phyloP scores from a whole-genome alignment of 495 filamentous ascomycete genomes.

The Staphylotrichum tortipilum region DNA sequence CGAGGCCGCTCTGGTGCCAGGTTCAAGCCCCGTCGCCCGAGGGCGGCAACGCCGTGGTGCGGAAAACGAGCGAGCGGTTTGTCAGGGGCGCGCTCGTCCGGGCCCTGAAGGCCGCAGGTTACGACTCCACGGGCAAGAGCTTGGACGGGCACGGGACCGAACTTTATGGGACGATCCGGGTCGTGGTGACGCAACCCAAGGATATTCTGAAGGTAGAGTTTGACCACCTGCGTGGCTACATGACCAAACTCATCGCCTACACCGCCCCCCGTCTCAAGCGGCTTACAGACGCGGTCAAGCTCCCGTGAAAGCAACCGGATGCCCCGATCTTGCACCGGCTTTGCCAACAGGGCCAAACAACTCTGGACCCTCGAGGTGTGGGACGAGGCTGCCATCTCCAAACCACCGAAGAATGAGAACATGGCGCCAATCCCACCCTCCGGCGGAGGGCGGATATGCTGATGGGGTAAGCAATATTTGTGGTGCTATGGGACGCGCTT shows the following conservation, averaged over 20 bases:
- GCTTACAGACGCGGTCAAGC: no score
- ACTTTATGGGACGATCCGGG: constrained; percentile 23
- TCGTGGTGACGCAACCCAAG: constrained; percentile 14
- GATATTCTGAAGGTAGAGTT: constrained; percentile 3
- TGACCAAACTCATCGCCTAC: background rate
- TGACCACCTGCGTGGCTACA: background rate
- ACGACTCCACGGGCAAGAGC: constrained; percentile 43
- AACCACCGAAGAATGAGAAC: no score
- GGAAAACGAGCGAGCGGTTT: constrained; percentile 38
- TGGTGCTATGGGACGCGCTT: no score
- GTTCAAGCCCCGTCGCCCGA: constrained; percentile 14
- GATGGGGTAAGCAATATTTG: no score
- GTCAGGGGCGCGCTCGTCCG: constrained; percentile 37
- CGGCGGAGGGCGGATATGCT: no score
- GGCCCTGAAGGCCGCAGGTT: constrained; percentile 48
- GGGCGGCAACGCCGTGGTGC: constrained; percentile 42
- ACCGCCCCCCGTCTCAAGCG: background rate
- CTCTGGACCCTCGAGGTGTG: no score
- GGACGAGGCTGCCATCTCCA: no score
- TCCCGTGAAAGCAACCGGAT: no score
- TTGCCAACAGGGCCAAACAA: no score
- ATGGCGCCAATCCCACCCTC: no score
- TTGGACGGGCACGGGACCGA: background rate
- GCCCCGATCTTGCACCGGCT: no score
- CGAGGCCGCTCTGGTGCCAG: constrained; percentile 46